Evolutionary conservation across 805 yeast genomes (phyloP), one percentile per base, ranked within the genome.

Genomic region (Starmerella cellae): DNA sequence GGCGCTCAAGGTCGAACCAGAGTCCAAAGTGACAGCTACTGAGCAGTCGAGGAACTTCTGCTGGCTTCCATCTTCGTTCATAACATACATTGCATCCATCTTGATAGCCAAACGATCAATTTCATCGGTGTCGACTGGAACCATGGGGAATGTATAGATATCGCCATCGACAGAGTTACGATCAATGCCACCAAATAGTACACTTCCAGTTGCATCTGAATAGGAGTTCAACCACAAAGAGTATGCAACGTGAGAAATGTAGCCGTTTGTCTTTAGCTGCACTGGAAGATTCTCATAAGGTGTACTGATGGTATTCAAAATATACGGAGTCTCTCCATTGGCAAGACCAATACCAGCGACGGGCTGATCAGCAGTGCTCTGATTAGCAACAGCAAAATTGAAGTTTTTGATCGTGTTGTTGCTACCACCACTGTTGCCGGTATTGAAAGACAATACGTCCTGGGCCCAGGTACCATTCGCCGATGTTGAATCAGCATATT

Each of bases 341-440:
- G 49, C 38, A 34, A 57, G 54, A 16, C 65, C 64, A 23, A 62
- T 52, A 3, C 66, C 66, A 38, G 62, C 48, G 16, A 62, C 60
- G 39, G 91, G 87, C 48, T 66, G 60, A 5, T 73, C 59, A 4
- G 88, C 74, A 46, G 75, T 73, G 2, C 87, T 69, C 28, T 60
- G 58, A 54, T 75, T 74, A 5, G 81, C 88, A 18, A 83, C 74
- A 1, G 91, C 95, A 60, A 85, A 71, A 6, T 82, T 73, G 31
- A 80, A 61, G 1, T 65, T 49, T 10, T 29, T n/a, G 9, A 29
- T 10, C 16, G 68, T 34, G 11, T 24, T 8, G 8, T 24, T 24
- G 28, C 13, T 24, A 9, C 13, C 28, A 8, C 28, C 28, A 24
- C 13, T 8, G 13, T 13, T 24, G 71, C 37, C 73, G 38, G 38